A percentile compares a stretch with the other conserved stretches of the same genome.
phyloP scores from a whole-genome alignment of 305 asterid genomes.

The Fraxinus sp. region DNA sequence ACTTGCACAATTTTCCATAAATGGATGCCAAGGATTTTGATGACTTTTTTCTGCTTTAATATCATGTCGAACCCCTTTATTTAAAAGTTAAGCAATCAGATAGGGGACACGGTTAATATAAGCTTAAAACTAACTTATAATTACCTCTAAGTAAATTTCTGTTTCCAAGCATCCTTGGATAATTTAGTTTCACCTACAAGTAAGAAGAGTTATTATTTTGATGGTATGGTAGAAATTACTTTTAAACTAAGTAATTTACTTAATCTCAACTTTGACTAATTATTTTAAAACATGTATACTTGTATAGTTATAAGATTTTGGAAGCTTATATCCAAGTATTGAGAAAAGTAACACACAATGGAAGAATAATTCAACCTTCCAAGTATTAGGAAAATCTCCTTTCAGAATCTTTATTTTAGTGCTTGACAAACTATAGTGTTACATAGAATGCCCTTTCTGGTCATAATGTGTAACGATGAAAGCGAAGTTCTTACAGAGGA shows the following conservation, averaged over 20 bases:
- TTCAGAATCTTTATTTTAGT: background rate
- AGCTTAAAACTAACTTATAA: background rate
- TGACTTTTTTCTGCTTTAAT: background rate
- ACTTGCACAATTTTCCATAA: background rate
- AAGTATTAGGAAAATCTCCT: constrained; percentile 1
- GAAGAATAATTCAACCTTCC: constrained; percentile 5
- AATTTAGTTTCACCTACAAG: background rate
- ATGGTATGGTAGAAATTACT: background rate
- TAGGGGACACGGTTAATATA: background rate
- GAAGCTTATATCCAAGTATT: constrained; percentile 3
- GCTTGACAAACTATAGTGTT: constrained; percentile 3
- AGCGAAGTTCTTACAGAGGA: background rate
- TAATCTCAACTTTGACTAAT: background rate
- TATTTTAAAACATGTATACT: background rate
- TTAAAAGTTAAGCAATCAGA: background rate
- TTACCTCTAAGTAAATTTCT: background rate
- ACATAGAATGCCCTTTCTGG: background rate
- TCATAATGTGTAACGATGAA: background rate
- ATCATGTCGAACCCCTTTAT: background rate
- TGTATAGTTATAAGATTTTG: background rate
- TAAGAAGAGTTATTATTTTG: background rate
- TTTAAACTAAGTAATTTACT: background rate
- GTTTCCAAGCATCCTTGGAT: background rate
- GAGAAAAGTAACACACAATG: background rate
- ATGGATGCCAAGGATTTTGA: background rate